Evolutionary conservation across 768 basidiomycete species (phyloP).

Genomic region (Boletus reticuloceps): DNA sequence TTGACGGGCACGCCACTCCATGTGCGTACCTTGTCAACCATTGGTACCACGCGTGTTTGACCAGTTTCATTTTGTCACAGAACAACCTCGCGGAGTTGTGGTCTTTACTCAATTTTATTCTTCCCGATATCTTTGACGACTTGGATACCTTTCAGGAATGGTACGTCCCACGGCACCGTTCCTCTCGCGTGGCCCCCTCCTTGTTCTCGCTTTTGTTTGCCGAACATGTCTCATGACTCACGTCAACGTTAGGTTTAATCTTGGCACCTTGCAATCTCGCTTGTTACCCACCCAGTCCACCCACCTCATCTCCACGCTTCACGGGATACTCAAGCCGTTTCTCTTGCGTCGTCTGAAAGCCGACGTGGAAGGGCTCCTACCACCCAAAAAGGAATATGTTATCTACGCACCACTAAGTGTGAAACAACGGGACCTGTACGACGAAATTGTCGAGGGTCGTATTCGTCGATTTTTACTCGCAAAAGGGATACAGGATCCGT

Average conservation of each 20-base stretch:
- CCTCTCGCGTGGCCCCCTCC: background rate
- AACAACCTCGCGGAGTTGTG: constrained; percentile 95
- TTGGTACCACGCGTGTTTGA: background rate
- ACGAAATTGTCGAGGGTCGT: constrained; percentile 69
- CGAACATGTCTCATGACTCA: background rate
- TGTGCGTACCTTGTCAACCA: constrained; percentile 42
- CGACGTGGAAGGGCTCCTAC: constrained; percentile 78
- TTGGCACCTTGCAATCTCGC: constrained; percentile 58
- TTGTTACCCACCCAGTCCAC: constrained; percentile 58
- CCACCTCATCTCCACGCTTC: constrained; percentile 73
- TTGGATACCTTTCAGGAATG: constrained; percentile 88
- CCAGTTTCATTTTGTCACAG: constrained; percentile 39
- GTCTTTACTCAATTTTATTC: constrained; percentile 93
- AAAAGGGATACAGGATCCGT: constrained; percentile 27
- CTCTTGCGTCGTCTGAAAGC: constrained; percentile 86
- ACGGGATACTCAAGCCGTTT: constrained; percentile 94
- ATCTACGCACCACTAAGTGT: constrained; percentile 86
- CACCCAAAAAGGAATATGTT: constrained; percentile 93
- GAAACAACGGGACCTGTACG: constrained; percentile 82
- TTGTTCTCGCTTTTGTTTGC: background rate
- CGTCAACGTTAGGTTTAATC: constrained; percentile 55
- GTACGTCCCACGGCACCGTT: constrained; percentile 36
- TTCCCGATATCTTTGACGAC: constrained; percentile 92
- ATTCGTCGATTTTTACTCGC: constrained; percentile 62
- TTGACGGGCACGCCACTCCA: constrained; percentile 96